Evolutionary conservation across 140 eudicot genomes (phyloP), one percentile per base, ranked within the genome.

Genomic region (Senecio squalidus): DNA sequence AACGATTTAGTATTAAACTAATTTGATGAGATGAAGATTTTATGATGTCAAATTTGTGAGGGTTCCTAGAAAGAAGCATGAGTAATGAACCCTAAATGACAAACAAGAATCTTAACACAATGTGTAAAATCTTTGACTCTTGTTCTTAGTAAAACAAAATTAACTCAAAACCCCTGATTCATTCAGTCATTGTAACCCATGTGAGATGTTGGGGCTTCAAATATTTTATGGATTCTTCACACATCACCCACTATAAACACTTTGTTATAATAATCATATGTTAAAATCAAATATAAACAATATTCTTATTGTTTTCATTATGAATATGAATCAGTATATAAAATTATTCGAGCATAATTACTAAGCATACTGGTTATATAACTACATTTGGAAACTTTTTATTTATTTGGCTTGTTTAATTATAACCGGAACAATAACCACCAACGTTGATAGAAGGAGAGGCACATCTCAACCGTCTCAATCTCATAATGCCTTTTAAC

Each of bases 141-240:
- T 57, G 66, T 39, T 62, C 29, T 31, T 5, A 26, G 64, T 62
- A 39, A 71, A 62, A 53, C 33, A 30, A 71, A 34, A 52, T 62
- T 45, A 43, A 43, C 66, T 58, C 15, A 68, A 67, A 46, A 5
- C 44, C 43, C 58, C 51, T 48, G 67, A 70, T 57, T 47, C 60
- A 57, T 66, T 29, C 47, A 34, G 67, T 36, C 36, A 62, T 53
- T 78, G 77, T 59, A 67, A 50, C 38, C 87, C 95, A 86, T 82
- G 95, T 86, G 91, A 66, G 64, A 49, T 82, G 91, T 86, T 80
- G 77, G 76, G 14, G 25, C 7, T 8, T 66, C 64, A 40, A 57
- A 63, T 71, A 75, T 75, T 75, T 59, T 72, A 75, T 73, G 60
- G 46, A 62, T 55, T 66, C 67, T 66, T 51, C 68, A 63, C 75